Evolutionary conservation across 768 basidiomycete species (phyloP).

Genomic region (Leucosporidium creatinivorum): DNA sequence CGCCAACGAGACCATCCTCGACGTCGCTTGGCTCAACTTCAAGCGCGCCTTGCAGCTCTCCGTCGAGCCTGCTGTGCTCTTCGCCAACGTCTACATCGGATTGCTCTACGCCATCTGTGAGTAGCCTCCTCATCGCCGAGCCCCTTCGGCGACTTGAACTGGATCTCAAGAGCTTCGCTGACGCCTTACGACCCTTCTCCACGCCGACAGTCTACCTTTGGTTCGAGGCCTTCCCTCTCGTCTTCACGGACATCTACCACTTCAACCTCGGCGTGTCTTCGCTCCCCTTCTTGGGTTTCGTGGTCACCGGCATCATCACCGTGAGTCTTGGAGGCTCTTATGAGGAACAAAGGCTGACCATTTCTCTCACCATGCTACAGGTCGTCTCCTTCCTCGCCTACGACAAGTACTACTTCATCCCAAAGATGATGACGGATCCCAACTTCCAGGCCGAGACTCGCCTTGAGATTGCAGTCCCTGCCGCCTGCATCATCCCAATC

Average conservation of each 20-base stretch:
- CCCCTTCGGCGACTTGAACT: too few relatives aligned
- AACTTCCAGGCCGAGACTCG: slow-evolving; percentile 17
- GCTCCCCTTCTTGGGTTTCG: slow-evolving; percentile 38
- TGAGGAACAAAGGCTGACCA: too few relatives aligned
- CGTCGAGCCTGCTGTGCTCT: slow-evolving; percentile 40
- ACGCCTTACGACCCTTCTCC: too few relatives aligned
- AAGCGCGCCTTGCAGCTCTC: slow-evolving; percentile 36
- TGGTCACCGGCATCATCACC: slow-evolving; percentile 33
- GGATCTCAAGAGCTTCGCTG: too few relatives aligned
- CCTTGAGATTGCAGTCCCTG: slow-evolving; percentile 25
- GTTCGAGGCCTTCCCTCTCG: slow-evolving; percentile 41
- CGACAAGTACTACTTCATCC: slow-evolving; percentile 1
- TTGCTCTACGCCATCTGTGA: slow-evolving; percentile 32
- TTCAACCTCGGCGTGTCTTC: slow-evolving; percentile 26
- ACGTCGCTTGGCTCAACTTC: slow-evolving; percentile 6
- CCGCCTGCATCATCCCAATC: slow-evolving; percentile 28
- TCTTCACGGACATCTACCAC: slow-evolving; percentile 37
- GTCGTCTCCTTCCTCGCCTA: too few relatives aligned
- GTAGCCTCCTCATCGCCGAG: too few relatives aligned
- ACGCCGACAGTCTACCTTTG: slow-evolving; percentile 9
- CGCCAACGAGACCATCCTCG: slow-evolving; percentile 5
- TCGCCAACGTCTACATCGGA: slow-evolving; percentile 40
- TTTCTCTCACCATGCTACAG: too few relatives aligned
- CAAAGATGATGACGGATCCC: neutral
- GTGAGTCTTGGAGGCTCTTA: too few relatives aligned